Percentiles rank a stretch among this genome's conserved stretches.
phyloP scores from a whole-genome alignment of 1,284 basidiomycete species.

The Papiliotrema nemorosa region DNA sequence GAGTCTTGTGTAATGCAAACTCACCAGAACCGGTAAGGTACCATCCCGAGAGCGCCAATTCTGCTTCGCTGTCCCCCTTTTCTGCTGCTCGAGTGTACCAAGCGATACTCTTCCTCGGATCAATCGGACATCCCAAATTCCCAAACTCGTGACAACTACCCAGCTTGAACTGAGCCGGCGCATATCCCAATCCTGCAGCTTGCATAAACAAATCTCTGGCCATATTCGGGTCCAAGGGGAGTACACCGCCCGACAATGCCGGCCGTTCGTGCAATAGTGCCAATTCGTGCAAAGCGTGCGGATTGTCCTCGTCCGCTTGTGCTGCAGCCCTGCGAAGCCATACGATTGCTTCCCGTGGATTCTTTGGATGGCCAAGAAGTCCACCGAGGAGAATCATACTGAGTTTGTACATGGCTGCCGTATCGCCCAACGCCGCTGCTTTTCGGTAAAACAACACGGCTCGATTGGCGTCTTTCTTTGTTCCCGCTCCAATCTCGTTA shows the following conservation, averaged over 20 bases:
- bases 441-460: slow-evolving; percentile 97
- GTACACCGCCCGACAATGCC: slow-evolving; percentile 34
- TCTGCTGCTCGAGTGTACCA: slow-evolving; percentile 99
- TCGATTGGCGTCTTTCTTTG: slow-evolving; percentile 76
- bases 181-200: slow-evolving; percentile 90
- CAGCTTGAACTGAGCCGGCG: slow-evolving; percentile 90
- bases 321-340: slow-evolving; percentile 94
- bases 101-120: slow-evolving; percentile 87
- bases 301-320: slow-evolving; percentile 98
- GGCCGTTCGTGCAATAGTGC: slow-evolving; percentile 80
- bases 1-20: slow-evolving; percentile 4
- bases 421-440: slow-evolving; percentile 91
- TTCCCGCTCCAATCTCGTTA: slow-evolving; percentile 99
- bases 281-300: slow-evolving; percentile 96
- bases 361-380: slow-evolving; percentile 74
- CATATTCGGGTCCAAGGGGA: slow-evolving; percentile 55
- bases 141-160: slow-evolving; percentile 96
- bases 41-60: slow-evolving; percentile 95
- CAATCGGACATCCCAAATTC: slow-evolving; percentile 79
- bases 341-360: slow-evolving; percentile 84
- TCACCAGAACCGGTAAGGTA: slow-evolving; percentile 78
- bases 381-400: slow-evolving; percentile 92
- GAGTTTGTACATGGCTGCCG: slow-evolving; percentile 98
- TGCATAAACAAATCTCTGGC: slow-evolving; percentile 86
- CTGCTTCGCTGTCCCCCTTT: slow-evolving; percentile 89